phyloP scores from a whole-genome alignment of 106 monocot genomes.

The Acorus calamus region DNA sequence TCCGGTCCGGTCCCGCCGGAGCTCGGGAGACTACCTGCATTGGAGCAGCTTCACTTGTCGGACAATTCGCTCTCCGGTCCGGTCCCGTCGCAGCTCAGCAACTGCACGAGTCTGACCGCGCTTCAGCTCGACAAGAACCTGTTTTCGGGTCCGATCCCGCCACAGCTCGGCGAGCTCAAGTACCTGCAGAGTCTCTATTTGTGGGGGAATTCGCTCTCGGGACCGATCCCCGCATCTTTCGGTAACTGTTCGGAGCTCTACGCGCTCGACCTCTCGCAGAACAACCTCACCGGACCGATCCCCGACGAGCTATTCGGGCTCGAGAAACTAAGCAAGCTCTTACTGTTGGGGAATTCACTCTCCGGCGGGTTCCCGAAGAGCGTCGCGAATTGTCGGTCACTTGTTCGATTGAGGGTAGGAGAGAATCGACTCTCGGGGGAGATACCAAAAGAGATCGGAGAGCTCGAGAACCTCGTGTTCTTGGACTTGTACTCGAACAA shows the following conservation, averaged over 20 bases:
- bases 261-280: slow-evolving; percentile 74
- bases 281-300: slow-evolving; percentile 52
- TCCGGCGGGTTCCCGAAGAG: slow-evolving; percentile 39
- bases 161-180: slow-evolving; percentile 41
- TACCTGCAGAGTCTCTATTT: slow-evolving; percentile 55
- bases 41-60: slow-evolving; percentile 87
- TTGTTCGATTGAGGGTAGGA: slow-evolving; percentile 70
- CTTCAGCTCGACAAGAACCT: slow-evolving; percentile 75
- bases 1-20: slow-evolving; percentile 54
- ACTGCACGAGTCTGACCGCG: slow-evolving; percentile 68
- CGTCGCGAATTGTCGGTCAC: slow-evolving; percentile 46
- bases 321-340: slow-evolving; percentile 76
- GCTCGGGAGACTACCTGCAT: slow-evolving; percentile 38
- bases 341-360: slow-evolving; percentile 61
- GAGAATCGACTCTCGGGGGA: slow-evolving; percentile 65
- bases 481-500: slow-evolving; percentile 55
- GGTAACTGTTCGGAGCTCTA: slow-evolving; percentile 67
- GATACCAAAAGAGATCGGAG: slow-evolving; percentile 51
- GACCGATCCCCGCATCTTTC: slow-evolving; percentile 43
- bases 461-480: slow-evolving; percentile 61
- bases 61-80: slow-evolving; percentile 57
- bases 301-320: slow-evolving; percentile 68
- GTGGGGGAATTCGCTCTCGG: slow-evolving; percentile 78
- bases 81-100: slow-evolving; percentile 50
- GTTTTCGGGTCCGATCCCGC: slow-evolving; percentile 55